These are phyloP conservation scores for Populus simonii DNA, from an alignment of 345 rosid genomes.

Conservation along the genomic window DNA sequence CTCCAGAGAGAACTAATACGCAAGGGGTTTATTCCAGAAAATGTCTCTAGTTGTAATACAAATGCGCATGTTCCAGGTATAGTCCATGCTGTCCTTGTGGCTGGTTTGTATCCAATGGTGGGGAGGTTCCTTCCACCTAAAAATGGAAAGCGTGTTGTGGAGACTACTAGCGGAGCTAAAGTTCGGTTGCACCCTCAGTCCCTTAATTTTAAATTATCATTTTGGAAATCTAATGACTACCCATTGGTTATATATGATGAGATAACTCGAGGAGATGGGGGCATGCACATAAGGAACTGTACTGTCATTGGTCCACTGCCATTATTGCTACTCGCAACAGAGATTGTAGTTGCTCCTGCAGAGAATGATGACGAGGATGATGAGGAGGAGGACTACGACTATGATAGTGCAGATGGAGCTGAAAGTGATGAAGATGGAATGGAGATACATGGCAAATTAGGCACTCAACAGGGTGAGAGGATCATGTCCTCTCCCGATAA, in stretches of 20 bases:
- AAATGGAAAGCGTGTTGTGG: constrained; percentile 53
- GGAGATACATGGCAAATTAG: constrained; percentile 30
- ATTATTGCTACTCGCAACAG: constrained; percentile 64
- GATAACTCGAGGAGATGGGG: constrained; percentile 81
- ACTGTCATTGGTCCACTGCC: constrained; percentile 73
- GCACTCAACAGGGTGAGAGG: constrained; percentile 33
- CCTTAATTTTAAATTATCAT: constrained; percentile 47
- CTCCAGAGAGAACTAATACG: constrained; percentile 66
- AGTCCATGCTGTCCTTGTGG: constrained; percentile 74
- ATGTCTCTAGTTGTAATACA: constrained; percentile 51
- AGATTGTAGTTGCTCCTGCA: constrained; percentile 73
- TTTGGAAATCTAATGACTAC: constrained; percentile 34
- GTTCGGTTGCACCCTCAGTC: constrained; percentile 71
- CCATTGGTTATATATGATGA: constrained; percentile 77
- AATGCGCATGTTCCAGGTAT: constrained; percentile 76
- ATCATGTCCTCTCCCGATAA: constrained; percentile 78
- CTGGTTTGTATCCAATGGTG: constrained; percentile 84
- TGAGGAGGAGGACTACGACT: constrained; percentile 37
- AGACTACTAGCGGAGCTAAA: constrained; percentile 70
- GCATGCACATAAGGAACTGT: constrained; percentile 68
- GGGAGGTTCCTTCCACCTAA: constrained; percentile 59
- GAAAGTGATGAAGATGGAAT: constrained; percentile 48
- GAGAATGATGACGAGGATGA: constrained; percentile 18
- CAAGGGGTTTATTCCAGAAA: constrained; percentile 59
- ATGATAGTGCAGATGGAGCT: constrained; percentile 43